phyloP scores from a whole-genome alignment of 1,139 yeast species.

The Geotrichum restrictum region DNA sequence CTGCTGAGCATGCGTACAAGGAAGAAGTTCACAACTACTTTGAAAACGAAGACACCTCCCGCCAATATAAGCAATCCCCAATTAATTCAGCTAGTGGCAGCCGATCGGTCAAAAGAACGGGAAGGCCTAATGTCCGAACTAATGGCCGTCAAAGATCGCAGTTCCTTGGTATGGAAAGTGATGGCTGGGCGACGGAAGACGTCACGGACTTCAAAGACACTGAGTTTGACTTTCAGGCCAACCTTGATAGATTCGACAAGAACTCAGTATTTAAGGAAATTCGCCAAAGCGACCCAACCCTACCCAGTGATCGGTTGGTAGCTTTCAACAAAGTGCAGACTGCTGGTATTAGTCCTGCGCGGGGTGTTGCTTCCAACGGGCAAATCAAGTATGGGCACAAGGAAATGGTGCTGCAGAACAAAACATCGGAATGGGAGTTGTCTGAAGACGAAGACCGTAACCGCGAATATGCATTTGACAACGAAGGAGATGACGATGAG shows the following conservation, averaged over 20 bases:
- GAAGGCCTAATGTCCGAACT: constrained; percentile 12
- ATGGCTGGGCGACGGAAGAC: constrained; percentile 55
- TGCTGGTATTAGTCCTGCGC: constrained; percentile 21
- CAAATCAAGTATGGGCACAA: constrained; percentile 54
- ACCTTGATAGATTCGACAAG: constrained; percentile 79
- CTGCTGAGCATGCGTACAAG: constrained; percentile 24
- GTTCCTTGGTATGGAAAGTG: constrained; percentile 24
- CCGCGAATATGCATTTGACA: constrained; percentile 37
- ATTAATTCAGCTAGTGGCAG: constrained; percentile 3
- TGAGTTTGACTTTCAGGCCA: constrained; percentile 86
- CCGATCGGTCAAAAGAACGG: constrained; percentile 5
- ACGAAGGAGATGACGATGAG: constrained; percentile 30
- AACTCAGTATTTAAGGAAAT: constrained; percentile 73
- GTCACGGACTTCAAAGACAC: constrained; percentile 43
- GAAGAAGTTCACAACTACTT: background rate
- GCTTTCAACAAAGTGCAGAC: constrained; percentile 56
- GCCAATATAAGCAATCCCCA: constrained; percentile 3
- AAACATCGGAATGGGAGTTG: constrained; percentile 31
- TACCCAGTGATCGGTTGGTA: constrained; percentile 62
- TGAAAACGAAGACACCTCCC: constrained; percentile 1
- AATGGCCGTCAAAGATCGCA: constrained; percentile 15
- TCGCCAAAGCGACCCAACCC: constrained; percentile 58
- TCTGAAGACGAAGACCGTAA: constrained; percentile 35
- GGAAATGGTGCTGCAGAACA: constrained; percentile 61
- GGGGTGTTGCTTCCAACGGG: constrained; percentile 16